Evolutionary conservation across 2,329 filamentous ascomycete species (phyloP).

Genomic region (Exophiala xenobiotica): DNA sequence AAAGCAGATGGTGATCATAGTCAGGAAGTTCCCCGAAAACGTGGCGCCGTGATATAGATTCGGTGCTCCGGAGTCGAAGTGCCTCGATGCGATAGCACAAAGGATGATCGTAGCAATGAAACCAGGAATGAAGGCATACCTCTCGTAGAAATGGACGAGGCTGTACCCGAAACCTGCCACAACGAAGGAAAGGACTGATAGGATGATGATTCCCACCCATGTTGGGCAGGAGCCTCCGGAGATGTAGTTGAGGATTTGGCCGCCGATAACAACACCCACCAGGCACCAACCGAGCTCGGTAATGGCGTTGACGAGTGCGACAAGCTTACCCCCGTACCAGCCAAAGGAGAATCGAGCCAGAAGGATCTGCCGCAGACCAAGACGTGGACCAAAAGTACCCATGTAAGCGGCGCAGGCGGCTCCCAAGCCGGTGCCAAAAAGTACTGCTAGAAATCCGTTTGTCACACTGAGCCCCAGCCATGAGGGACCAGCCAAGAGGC

Average conservation of each 20-base stretch:
- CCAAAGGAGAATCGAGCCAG: constrained; percentile 31
- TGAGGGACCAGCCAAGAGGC: constrained; percentile 9
- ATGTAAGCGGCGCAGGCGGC: constrained; percentile 10
- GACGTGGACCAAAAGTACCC: constrained; percentile 9
- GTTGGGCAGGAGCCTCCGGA: constrained; percentile 32
- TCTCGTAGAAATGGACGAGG: constrained; percentile 31
- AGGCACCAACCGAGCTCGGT: constrained; percentile 51
- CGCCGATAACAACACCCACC: constrained; percentile 39
- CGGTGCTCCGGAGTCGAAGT: constrained; percentile 9
- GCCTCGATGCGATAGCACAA: constrained; percentile 5
- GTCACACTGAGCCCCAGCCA: constrained; percentile 10
- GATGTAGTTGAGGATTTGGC: constrained; percentile 34
- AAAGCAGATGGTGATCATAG: constrained; percentile 43
- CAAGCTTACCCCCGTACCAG: constrained; percentile 30
- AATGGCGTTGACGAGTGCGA: constrained; percentile 49
- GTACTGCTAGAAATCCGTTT: constrained; percentile 9
- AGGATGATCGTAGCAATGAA: constrained; percentile 25
- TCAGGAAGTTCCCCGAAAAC: constrained; percentile 32
- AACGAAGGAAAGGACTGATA: constrained; percentile 29
- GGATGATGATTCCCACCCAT: constrained; percentile 32
- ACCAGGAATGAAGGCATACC: constrained; percentile 33
- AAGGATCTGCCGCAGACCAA: constrained; percentile 32
- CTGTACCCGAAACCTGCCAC: constrained; percentile 31
- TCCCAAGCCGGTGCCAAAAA: constrained; percentile 7
- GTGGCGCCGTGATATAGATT: constrained; percentile 5